Conservation (phyloP, 2,329 filamentous ascomycete species). For the Diaporthe velutina region DNA sequence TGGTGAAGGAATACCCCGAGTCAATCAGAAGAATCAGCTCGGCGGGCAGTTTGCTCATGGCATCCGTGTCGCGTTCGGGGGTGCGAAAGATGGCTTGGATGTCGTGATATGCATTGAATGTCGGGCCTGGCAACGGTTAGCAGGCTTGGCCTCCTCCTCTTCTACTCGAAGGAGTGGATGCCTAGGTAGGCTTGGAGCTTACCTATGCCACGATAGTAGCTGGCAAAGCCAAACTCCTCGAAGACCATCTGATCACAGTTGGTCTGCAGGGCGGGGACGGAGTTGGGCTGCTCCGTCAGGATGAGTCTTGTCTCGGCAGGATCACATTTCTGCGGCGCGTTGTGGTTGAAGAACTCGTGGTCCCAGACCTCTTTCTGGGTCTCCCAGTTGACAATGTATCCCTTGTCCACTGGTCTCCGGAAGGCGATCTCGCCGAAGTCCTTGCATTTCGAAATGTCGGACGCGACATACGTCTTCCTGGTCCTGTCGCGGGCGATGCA, state of each 20-base stretch:
- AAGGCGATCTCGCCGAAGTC: conserved; percentile 93
- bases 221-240: conserved; percentile 94
- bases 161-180: not conserved
- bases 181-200: conserved; percentile 43
- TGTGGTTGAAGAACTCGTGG: conserved; percentile 81
- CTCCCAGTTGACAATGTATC: conserved; percentile 97
- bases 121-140: conserved; percentile 65
- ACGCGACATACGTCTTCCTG: conserved; percentile 82
- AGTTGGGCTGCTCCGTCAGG: conserved; percentile 88
- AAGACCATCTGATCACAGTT: conserved; percentile 98
- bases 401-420: conserved; percentile 91
- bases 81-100: conserved; percentile 77
- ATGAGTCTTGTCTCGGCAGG: conserved; percentile 86
- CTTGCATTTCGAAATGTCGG: conserved; percentile 81
- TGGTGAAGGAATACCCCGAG: conserved; percentile 93
- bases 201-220: conserved; percentile 84
- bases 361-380: conserved; percentile 97
- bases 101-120: conserved; percentile 87
- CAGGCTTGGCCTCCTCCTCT: not conserved
- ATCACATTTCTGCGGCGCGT: conserved; percentile 77
- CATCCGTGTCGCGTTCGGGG: conserved; percentile 56
- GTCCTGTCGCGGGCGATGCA: conserved; percentile 88
- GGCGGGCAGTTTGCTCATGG: conserved; percentile 63
- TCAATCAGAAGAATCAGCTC: conserved; percentile 92
- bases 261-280: conserved; percentile 82